Evolutionary conservation across 2,329 filamentous ascomycete species (phyloP), one percentile per base, ranked within the genome.

Genomic region (Biscogniauxia sp.): DNA sequence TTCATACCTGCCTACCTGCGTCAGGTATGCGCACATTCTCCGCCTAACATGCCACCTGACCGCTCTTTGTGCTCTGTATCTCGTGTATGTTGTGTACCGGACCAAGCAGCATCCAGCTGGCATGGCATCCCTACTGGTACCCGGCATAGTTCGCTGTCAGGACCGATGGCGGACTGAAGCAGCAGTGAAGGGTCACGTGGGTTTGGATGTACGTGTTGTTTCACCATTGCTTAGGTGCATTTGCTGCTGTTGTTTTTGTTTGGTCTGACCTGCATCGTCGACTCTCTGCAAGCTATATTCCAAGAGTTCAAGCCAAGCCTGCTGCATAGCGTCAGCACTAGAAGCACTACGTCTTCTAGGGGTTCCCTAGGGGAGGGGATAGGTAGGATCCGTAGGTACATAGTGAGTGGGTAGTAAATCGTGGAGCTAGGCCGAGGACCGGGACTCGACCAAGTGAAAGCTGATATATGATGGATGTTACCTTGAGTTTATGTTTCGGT

Each of bases 181-280:
- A 65, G 67, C 57, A 51, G 61, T 54, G 58, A 62, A 20, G 56
- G 49, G 64, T 70, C 69, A 70, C 68, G 69, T 71, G 69, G 37
- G 37, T n/a, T 32, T n/a, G 64, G 57, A 62, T 55, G 61, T 57
- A 64, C 64, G 62, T 55, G 54, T 63, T 68, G 70, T 72, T 72
- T 72, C 70, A 71, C 61, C 68, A 65, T 71, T 55, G 60, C 66
- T 66, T 70, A 69, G 67, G 62, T 70, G 69, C 68, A 69, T 69
- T n/a, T n/a, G n/a, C n/a, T n/a, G n/a, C n/a, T n/a, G n/a, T n/a
- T 23, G 23, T 23, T 5, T 23, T 26, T 60, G 53, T 64, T 52
- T 58, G 60, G 58, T 50, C 20, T 52, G 50, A 52, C 19, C 26
- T 53, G 19, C 25, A 54, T 25, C 3, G 15, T 54, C 64, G 51